A percentile compares a stretch with the other conserved stretches of the same genome.
Evolutionary conservation across 2,329 filamentous ascomycete species (phyloP).

Genomic region (Fusarium sp.): DNA sequence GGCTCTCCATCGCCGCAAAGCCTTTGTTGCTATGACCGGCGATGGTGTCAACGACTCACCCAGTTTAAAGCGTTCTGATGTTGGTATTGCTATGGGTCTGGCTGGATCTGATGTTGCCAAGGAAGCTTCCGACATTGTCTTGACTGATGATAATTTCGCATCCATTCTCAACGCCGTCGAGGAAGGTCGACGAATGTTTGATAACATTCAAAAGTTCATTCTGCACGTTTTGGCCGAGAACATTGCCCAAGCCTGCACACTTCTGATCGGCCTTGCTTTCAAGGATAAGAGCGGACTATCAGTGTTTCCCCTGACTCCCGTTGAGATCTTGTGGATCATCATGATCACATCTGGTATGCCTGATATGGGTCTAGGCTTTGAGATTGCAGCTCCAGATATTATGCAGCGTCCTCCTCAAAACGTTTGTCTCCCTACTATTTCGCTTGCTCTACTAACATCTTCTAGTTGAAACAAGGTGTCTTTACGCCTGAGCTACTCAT

Average conservation of each 20-base stretch:
- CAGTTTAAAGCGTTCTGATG: conserved; percentile 75
- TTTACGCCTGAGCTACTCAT: conserved; percentile 75
- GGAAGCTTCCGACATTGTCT: conserved; percentile 75
- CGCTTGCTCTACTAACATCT: not conserved
- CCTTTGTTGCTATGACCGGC: conserved; percentile 79
- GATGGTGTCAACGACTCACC: conserved; percentile 80
- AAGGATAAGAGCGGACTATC: conserved; percentile 74
- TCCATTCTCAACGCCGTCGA: conserved; percentile 79
- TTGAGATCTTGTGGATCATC: conserved; percentile 85
- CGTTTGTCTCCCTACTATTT: conserved; percentile 51
- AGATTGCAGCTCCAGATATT: conserved; percentile 76
- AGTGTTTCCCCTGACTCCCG: conserved; percentile 78
- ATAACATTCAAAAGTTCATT: conserved; percentile 81
- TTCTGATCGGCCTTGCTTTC: conserved; percentile 78
- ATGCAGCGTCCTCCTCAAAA: conserved; percentile 77
- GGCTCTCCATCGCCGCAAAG: conserved; percentile 73
- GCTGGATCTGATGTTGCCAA: conserved; percentile 79
- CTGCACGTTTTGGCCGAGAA: conserved; percentile 77
- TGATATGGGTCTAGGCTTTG: conserved; percentile 81
- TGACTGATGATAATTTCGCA: conserved; percentile 80
- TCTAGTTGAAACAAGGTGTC: conserved; percentile 63
- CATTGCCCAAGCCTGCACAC: conserved; percentile 75
- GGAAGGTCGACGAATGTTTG: conserved; percentile 78
- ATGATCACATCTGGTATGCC: conserved; percentile 82
- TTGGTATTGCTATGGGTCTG: conserved; percentile 79